These are phyloP conservation scores for Neurospora tetrasperma DNA, from an alignment of 495 filamentous ascomycete genomes.

Conservation along the genomic window DNA sequence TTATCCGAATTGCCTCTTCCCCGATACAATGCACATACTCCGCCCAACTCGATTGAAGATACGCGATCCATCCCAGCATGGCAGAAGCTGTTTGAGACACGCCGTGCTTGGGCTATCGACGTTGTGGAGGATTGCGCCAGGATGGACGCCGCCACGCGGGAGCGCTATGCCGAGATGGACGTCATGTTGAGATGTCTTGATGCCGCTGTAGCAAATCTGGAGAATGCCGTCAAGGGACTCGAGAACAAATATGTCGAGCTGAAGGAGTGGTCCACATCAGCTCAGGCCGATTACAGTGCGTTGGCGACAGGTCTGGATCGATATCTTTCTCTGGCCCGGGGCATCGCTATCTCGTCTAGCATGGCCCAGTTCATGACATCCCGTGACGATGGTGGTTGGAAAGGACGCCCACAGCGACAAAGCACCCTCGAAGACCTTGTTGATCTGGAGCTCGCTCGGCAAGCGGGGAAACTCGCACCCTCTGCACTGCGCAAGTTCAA, in stretches of 20 bases:
- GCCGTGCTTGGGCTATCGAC: slow-evolving; percentile 62
- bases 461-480: slow-evolving; percentile 46
- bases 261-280: slow-evolving; percentile 59
- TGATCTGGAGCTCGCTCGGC: slow-evolving; percentile 53
- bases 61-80: slow-evolving; percentile 68
- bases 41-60: slow-evolving; percentile 65
- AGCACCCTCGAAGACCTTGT: slow-evolving; percentile 62
- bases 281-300: slow-evolving; percentile 58
- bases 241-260: slow-evolving; percentile 65
- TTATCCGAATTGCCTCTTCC: slow-evolving; percentile 44
- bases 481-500: slow-evolving; percentile 36
- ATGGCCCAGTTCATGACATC: slow-evolving; percentile 47
- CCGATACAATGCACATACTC: slow-evolving; percentile 44
- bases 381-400: slow-evolving; percentile 32
- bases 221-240: slow-evolving; percentile 62
- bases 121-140: slow-evolving; percentile 52
- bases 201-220: slow-evolving; percentile 70
- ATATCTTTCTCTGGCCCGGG: slow-evolving; percentile 50
- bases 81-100: slow-evolving; percentile 66
- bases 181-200: slow-evolving; percentile 63
- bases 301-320: slow-evolving; percentile 59
- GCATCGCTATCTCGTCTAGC: slow-evolving; percentile 42
- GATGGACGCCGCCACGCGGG: slow-evolving; percentile 41
- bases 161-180: slow-evolving; percentile 52
- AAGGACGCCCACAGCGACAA: slow-evolving; percentile 25